Evolutionary conservation across 2,329 filamentous ascomycete genomes (phyloP), one percentile per base, ranked within the genome.

Genomic region (Tolypocladium guangdongense): DNA sequence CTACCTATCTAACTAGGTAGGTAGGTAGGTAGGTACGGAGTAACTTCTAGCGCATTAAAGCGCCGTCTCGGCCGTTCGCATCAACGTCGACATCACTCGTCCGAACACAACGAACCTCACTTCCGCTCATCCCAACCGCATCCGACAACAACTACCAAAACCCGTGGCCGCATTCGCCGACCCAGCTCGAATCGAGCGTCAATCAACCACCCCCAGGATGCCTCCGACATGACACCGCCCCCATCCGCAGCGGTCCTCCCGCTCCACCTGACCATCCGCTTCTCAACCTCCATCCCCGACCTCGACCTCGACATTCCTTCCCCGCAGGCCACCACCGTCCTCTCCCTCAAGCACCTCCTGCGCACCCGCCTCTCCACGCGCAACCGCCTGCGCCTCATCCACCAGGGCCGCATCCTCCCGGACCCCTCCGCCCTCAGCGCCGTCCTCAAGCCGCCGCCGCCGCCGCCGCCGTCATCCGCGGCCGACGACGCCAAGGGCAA

Each of bases 261-360:
- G 36, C 77, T 96, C 54, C 83, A 87, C 63, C 78, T 97, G 47
- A 92, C 88, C 38, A 85, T 97, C 67, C 90, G 92, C 68, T 97
- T 99, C 79, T 90, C 90, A 52, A 84, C 86, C 56, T 84, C 89
- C 1, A 80, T 92, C 54, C 86, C 90, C 18, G 93, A 97, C 67
- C 80, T 96, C 39, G 80, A 86, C 41, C 80, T 97, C 56, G 83
- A 89, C 63, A 82, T 97, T 63, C 69, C 82, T 49, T 73, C 77
- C 7, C 88, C 91, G 0, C 69, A 76, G 49, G 75, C 77, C 35
- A 90, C 86, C 12, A 89, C 89, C 43, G 81, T 89, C 52, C 80
- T 90, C 53, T 82, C 86, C 2, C 79, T 97, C 54, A 96, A 95
- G 69, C 85, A 87, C 62, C 78, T 87, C 51, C 88, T 97, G 65